These are phyloP conservation scores for Grosmannia serpens DNA, from an alignment of 2,329 filamentous ascomycete genomes.

Conservation along the genomic window DNA sequence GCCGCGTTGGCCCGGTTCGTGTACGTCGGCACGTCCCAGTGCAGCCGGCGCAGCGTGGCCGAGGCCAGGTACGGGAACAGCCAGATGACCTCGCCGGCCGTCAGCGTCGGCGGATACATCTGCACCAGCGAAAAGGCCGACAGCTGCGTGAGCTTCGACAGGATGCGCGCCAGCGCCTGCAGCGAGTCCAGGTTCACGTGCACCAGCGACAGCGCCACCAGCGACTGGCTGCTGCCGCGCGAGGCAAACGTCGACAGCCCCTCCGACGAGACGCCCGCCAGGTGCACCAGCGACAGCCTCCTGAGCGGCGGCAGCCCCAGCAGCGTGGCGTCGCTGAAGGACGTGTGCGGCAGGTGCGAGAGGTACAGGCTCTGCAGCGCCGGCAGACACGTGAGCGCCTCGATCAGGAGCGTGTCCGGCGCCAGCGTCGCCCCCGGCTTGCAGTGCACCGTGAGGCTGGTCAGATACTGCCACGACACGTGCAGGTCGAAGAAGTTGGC, in stretches of 20 bases:
- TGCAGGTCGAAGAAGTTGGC: constrained; percentile 30
- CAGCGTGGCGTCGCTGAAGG: constrained; percentile 46
- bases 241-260: constrained; percentile 48
- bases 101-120: constrained; percentile 39
- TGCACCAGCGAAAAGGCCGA: constrained; percentile 43
- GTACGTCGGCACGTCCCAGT: constrained; percentile 53
- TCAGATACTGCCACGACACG: constrained; percentile 41
- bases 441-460: constrained; percentile 47
- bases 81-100: constrained; percentile 44
- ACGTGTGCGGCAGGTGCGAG: constrained; percentile 41
- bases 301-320: constrained; percentile 42
- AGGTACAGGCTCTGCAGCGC: constrained; percentile 47
- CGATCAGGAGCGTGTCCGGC: constrained; percentile 38
- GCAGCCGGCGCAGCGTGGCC: constrained; percentile 37
- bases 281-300: constrained; percentile 42
- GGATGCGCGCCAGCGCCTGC: constrained; percentile 44
- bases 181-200: constrained; percentile 46
- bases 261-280: constrained; percentile 42
- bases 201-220: constrained; percentile 41
- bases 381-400: constrained; percentile 38
- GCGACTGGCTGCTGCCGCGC: constrained; percentile 29
- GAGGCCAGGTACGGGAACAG: constrained; percentile 55
- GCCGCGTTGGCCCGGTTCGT: constrained; percentile 33
- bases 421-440: constrained; percentile 42
- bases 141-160: constrained; percentile 41